Evolutionary conservation across 78 protist genomes (phyloP).

Genomic region (Speleostelium caveatum): DNA sequence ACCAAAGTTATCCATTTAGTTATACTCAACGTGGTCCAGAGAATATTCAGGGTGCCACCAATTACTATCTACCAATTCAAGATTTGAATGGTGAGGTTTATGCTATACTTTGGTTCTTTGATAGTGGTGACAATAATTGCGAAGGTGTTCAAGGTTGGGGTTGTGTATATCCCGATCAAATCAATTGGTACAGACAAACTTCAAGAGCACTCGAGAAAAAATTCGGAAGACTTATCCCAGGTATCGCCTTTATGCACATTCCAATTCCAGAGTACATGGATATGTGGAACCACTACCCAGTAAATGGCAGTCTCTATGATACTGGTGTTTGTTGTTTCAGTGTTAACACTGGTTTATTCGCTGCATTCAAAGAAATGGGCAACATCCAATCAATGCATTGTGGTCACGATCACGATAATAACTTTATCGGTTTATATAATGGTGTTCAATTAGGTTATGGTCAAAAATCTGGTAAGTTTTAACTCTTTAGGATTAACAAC

Average conservation of each 20-base stretch:
- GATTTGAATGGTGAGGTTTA: constrained; percentile 11
- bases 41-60: constrained; percentile 28
- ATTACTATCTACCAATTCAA: constrained; percentile 40
- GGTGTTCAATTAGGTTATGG: constrained; percentile 81
- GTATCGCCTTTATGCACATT: constrained; percentile 76
- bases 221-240: constrained; percentile 32
- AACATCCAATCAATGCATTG: constrained; percentile 51
- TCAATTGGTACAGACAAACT: constrained; percentile 59
- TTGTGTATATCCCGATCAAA: constrained; percentile 71
- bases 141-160: constrained; percentile 79
- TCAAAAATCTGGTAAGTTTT: constrained; percentile 76
- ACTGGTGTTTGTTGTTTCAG: constrained; percentile 83
- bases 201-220: constrained; percentile 6
- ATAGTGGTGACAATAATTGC: constrained; percentile 72
- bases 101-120: constrained; percentile 54
- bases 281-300: constrained; percentile 65
- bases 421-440: constrained; percentile 61
- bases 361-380: constrained; percentile 79
- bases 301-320: constrained; percentile 35
- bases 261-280: constrained; percentile 76
- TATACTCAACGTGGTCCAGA: constrained; percentile 44
- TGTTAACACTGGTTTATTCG: constrained; percentile 78
- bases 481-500: too few species aligned
- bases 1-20: background rate
- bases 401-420: constrained; percentile 84